A percentile compares a stretch with the other conserved stretches of the same genome.
phyloP scores from a whole-genome alignment of 345 rosid genomes.

The Heritiera fomes region DNA sequence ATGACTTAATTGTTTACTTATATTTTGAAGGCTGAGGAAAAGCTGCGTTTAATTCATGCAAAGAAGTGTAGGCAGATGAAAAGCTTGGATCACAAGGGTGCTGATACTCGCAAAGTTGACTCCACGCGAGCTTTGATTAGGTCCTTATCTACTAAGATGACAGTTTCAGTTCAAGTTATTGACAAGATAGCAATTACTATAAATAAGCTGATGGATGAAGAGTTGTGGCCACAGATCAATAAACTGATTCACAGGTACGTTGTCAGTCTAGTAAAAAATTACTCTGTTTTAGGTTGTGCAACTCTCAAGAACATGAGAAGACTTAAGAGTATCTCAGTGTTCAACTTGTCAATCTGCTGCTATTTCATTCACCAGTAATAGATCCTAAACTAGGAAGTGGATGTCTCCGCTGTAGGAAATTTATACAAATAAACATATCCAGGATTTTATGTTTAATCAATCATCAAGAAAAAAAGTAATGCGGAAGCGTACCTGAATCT shows the following conservation, averaged over 20 bases:
- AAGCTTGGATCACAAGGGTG: constrained; percentile 39
- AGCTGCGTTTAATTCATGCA: constrained; percentile 42
- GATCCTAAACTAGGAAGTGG: background rate
- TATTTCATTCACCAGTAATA: background rate
- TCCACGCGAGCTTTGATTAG: constrained; percentile 29
- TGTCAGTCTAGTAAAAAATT: background rate
- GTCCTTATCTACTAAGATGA: constrained; percentile 47
- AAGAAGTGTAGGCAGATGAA: constrained; percentile 51
- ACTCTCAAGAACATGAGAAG: background rate
- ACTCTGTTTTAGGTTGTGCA: background rate
- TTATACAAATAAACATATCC: no score
- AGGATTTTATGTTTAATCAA: no score
- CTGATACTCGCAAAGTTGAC: constrained; percentile 38
- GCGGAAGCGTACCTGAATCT: no score
- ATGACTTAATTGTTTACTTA: background rate
- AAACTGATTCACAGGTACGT: constrained; percentile 48
- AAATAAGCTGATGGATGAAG: constrained; percentile 53
- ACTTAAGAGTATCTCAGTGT: background rate
- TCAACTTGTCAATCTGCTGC: background rate
- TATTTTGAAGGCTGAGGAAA: constrained; percentile 57
- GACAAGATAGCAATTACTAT: constrained; percentile 46
- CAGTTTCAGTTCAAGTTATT: constrained; percentile 58
- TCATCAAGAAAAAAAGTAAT: no score
- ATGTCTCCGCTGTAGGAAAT: no score
- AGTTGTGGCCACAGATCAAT: constrained; percentile 50